Percentiles rank a stretch among this genome's conserved stretches.
Evolutionary conservation across 345 rosid species (phyloP).

Genomic region (Arabis hirsuta): DNA sequence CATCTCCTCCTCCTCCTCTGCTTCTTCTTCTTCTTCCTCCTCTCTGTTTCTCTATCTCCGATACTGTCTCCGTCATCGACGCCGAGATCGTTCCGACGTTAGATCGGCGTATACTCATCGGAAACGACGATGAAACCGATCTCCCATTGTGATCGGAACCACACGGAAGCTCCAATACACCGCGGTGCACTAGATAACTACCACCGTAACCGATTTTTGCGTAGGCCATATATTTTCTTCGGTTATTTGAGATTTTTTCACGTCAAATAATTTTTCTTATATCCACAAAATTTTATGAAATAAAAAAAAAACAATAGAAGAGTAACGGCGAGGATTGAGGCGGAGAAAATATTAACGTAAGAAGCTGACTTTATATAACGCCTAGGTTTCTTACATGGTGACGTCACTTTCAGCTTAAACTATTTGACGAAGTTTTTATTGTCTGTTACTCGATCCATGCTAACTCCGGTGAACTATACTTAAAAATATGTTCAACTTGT

Average conservation of each 20-base stretch:
- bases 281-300: not conserved
- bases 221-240: constrained; percentile 28
- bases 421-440: constrained; percentile 5
- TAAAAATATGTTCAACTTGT: not conserved
- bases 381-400: constrained; percentile 21
- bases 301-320: not conserved
- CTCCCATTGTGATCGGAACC: constrained; percentile 36
- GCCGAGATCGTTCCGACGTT: constrained; percentile 34
- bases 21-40: constrained; percentile 23
- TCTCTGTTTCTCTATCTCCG: constrained; percentile 39
- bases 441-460: not conserved
- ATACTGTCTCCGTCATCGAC: constrained; percentile 28
- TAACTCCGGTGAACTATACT: not conserved
- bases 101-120: constrained; percentile 24
- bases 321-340: constrained; percentile 20
- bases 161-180: constrained; percentile 35
- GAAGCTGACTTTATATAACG: constrained; percentile 17
- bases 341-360: constrained; percentile 19
- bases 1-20: constrained; percentile 9
- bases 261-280: not conserved
- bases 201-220: constrained; percentile 41
- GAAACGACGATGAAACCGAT: constrained; percentile 28
- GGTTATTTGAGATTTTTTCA: constrained; percentile 10
- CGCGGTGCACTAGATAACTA: constrained; percentile 41
- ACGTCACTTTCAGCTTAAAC: constrained; percentile 11